Conservation (phyloP, 345 rosid genomes). For the Microthlaspi erraticum region DNA sequence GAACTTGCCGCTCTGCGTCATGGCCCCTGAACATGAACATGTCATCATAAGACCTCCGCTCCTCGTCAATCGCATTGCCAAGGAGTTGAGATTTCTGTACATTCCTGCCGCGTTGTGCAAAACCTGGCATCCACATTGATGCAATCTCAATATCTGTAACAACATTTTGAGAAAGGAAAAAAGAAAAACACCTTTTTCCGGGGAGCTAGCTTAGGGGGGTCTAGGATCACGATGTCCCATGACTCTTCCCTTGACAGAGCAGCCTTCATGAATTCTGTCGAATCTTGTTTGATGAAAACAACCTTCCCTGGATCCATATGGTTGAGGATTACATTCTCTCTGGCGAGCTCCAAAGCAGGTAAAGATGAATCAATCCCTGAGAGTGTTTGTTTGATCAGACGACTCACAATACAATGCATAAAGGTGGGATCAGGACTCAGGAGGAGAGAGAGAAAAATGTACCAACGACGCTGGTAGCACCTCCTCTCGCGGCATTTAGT, state of each 20-base stretch:
- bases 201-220: constrained; percentile 94
- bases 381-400: constrained; percentile 14
- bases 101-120: constrained; percentile 73
- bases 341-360: constrained; percentile 89
- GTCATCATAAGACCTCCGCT: constrained; percentile 92
- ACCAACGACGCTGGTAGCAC: constrained; percentile 70
- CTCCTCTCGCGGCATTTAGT: constrained; percentile 74
- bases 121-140: constrained; percentile 50
- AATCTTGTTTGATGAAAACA: constrained; percentile 74
- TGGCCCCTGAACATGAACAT: constrained; percentile 94
- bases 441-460: constrained; percentile 5
- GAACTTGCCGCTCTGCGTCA: constrained; percentile 86
- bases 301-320: constrained; percentile 64
- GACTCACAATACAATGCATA: not conserved
- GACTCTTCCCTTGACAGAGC: constrained; percentile 75
- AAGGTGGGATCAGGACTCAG: not conserved
- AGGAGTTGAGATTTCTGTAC: constrained; percentile 78
- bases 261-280: constrained; percentile 74
- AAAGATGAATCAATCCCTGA: constrained; percentile 84
- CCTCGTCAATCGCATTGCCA: constrained; percentile 78
- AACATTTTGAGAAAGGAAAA: not conserved
- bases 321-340: constrained; percentile 77
- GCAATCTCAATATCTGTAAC: constrained; percentile 24
- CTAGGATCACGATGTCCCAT: constrained; percentile 87
- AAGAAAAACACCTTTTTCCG: constrained; percentile 60